Conservation (phyloP, 208 protist species). For the Herpetomonas muscarum region DNA sequence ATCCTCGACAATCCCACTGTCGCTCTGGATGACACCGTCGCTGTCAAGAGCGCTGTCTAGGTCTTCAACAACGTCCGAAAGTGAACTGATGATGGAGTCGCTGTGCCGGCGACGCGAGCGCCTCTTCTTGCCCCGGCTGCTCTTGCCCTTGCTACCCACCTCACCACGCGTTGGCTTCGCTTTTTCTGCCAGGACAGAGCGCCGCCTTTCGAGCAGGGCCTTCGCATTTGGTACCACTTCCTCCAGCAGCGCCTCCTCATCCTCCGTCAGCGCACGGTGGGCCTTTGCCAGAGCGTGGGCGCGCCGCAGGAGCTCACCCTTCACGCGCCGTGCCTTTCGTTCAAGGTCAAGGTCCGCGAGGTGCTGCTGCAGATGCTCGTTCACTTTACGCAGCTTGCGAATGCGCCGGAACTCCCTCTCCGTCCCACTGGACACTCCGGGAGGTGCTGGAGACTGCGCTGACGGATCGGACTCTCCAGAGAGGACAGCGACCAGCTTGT, state of each 20-base stretch:
- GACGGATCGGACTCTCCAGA: too few relatives aligned
- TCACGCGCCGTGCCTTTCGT: conserved; percentile 25
- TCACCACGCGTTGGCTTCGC: background rate
- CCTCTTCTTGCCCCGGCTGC: too few relatives aligned
- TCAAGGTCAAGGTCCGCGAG: conserved; percentile 45
- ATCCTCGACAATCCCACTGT: background rate
- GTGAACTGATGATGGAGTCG: too few relatives aligned
- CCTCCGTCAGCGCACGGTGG: conserved; percentile 7
- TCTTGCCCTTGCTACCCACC: too few relatives aligned
- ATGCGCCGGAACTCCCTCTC: conserved; percentile 52
- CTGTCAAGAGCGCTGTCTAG: too few relatives aligned
- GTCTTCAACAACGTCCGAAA: too few relatives aligned
- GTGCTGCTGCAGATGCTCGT: conserved; percentile 41
- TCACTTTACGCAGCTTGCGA: conserved; percentile 54
- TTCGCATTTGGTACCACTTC: conserved; percentile 1
- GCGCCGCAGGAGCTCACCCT: conserved; percentile 37
- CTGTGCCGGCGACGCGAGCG: too few relatives aligned
- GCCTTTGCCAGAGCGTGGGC: conserved; percentile 43
- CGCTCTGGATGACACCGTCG: too few relatives aligned
- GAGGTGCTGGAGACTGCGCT: too few relatives aligned
- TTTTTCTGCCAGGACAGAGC: background rate
- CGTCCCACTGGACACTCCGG: too few relatives aligned
- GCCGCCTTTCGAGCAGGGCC: background rate
- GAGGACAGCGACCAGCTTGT: conserved; percentile 11
- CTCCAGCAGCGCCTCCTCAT: background rate